Evolutionary conservation across 495 filamentous ascomycete species (phyloP).

Genomic region (Tuber aestivum): DNA sequence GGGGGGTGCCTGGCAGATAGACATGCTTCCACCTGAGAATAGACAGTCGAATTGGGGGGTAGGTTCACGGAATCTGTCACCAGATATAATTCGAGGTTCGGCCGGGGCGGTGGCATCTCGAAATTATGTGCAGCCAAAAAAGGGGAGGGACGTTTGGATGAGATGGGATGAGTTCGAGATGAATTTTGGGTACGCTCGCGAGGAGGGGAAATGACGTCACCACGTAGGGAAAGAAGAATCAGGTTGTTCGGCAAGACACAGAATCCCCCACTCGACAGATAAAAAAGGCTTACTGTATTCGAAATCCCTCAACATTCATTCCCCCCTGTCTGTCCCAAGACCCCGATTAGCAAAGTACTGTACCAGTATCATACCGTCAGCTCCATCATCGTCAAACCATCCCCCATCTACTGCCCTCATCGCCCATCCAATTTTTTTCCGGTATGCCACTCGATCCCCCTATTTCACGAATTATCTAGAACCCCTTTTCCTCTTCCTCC

Average conservation of each 20-base stretch:
- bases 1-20: conserved; percentile 64
- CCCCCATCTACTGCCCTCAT: neutral
- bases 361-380: too few relatives aligned
- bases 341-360: neutral
- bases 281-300: neutral
- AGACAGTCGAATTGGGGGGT: conserved; percentile 59
- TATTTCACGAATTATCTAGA: neutral
- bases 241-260: neutral
- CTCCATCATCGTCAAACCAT: neutral
- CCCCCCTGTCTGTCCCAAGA: neutral
- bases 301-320: neutral
- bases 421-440: neutral
- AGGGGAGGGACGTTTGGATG: neutral
- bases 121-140: neutral
- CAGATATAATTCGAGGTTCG: conserved; percentile 67
- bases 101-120: conserved; percentile 17
- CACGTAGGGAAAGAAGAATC: neutral
- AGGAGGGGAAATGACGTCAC: conserved; percentile 7
- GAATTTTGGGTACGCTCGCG: neutral
- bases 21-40: conserved; percentile 67
- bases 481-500: neutral
- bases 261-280: neutral
- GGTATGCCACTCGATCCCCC: neutral
- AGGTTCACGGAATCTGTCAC: conserved; percentile 89
- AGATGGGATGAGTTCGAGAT: neutral